Base-by-base conservation (phyloP, 768 basidiomycete genomes). In the Termitomyces sp. region DNA sequence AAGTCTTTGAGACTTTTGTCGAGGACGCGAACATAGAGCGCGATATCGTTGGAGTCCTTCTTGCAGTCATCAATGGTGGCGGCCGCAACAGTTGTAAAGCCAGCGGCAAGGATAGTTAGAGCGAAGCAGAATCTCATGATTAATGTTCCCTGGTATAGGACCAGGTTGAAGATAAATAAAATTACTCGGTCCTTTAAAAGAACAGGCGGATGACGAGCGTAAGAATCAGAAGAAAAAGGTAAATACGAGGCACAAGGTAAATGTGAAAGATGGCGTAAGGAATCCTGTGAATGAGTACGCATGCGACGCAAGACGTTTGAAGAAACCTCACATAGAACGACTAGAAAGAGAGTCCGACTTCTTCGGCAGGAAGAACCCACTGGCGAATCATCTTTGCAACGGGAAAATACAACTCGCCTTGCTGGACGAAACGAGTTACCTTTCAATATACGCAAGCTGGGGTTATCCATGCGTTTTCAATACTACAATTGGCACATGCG, bases 121-220 rank as follows among this genome's bases (percentile, higher is more conserved):
- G 59, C 22, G 24, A 31, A 37, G 26, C 14, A 57, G 31, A 62
- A 46, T 46, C 54, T 59, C 64, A 65, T 63, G 16, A 24, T 26
- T 43, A 0, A 22, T 8, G 31, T 32, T 48, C 29, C 31, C 16
- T 34, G 12, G 5, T n/a, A 7, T 22, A 49, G 22, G 5, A 24
- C 7, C 20, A 9, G 20, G 14, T 36, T 26, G 34, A 34, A 36
- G 22, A 16, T 22, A 6, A 18, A 2, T 10, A 5, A 5, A 24
- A 10, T 4, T 16, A 26, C 9, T n/a, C n/a, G 24, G 12, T 13
- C 18, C 31, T 43, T 16, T 14, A 5, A 27, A 9, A 8, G 9
- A 29, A 16, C 5, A 26, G 24, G 24, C 16, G 1, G 10, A 22
- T 20, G 12, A 12, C 14, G 48, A 18, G 1, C 34, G 10, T 50